A percentile compares a stretch with the other conserved stretches of the same genome.
phyloP scores from a whole-genome alignment of 2,329 filamentous ascomycete genomes.

The Aspergillus fischeri region DNA sequence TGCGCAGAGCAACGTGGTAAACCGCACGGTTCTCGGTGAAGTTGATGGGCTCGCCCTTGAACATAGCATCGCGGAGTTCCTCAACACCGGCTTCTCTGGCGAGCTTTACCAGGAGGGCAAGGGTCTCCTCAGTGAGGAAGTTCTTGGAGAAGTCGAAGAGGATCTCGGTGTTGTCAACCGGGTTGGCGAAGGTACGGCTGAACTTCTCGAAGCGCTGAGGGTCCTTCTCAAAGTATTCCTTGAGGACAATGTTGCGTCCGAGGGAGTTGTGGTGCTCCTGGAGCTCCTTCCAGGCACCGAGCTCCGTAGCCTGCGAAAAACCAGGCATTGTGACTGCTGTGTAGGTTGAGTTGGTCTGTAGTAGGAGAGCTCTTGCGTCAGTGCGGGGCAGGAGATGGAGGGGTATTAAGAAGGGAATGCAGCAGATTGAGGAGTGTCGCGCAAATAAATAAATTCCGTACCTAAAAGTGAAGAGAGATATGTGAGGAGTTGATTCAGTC shows the following conservation, averaged over 20 bases:
- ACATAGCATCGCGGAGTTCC: slow-evolving; percentile 95
- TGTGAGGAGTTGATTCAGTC: slow-evolving; percentile 1
- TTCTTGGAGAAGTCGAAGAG: slow-evolving; percentile 99
- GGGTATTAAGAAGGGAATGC: background rate
- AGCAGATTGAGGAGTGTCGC: background rate
- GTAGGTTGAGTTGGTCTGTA: slow-evolving; percentile 6
- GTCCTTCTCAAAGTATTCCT: slow-evolving; percentile 88
- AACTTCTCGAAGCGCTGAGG: slow-evolving; percentile 86
- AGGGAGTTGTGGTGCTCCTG: slow-evolving; percentile 83
- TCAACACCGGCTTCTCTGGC: slow-evolving; percentile 88
- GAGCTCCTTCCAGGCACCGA: slow-evolving; percentile 83
- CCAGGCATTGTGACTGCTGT: slow-evolving; percentile 30
- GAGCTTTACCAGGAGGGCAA: slow-evolving; percentile 80
- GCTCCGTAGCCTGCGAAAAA: slow-evolving; percentile 71
- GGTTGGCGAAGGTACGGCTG: slow-evolving; percentile 75
- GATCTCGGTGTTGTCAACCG: slow-evolving; percentile 75
- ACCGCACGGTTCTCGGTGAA: slow-evolving; percentile 96
- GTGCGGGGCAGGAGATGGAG: slow-evolving; percentile 21
- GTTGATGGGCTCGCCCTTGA: slow-evolving; percentile 97
- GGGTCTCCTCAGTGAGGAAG: slow-evolving; percentile 89
- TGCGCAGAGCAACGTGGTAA: slow-evolving; percentile 91
- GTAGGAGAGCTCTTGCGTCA: slow-evolving; percentile 16
- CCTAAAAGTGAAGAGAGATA: slow-evolving; percentile 6
- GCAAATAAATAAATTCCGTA: slow-evolving; percentile 1
- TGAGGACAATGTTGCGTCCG: slow-evolving; percentile 85